Percentiles rank a stretch among this genome's conserved stretches.
Evolutionary conservation across 805 yeast genomes (phyloP).

Genomic region (Saturnispora dispora): DNA sequence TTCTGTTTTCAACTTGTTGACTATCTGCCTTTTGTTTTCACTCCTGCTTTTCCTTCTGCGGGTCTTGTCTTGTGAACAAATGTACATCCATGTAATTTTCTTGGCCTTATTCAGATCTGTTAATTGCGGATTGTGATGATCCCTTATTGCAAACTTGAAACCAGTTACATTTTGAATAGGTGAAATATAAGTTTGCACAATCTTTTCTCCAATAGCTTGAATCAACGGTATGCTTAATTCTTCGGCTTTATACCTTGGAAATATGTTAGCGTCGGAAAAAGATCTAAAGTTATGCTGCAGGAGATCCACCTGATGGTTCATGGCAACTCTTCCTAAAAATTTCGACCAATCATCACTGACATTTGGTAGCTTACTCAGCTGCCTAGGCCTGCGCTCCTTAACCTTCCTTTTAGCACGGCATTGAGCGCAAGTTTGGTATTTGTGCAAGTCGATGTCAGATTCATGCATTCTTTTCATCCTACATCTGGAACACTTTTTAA

Average conservation of each 20-base stretch:
- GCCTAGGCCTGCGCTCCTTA: conserved; percentile 22
- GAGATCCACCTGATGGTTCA: conserved; percentile 29
- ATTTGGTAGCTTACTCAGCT: conserved; percentile 28
- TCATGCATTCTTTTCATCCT: conserved; percentile 32
- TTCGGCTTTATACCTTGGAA: conserved; percentile 28
- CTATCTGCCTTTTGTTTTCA: conserved; percentile 29
- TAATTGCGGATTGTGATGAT: conserved; percentile 32
- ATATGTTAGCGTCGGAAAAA: conserved; percentile 22
- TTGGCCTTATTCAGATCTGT: conserved; percentile 27
- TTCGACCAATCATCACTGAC: conserved; percentile 27
- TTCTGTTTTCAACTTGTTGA: conserved; percentile 34
- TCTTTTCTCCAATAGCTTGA: conserved; percentile 27
- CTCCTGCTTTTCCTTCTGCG: conserved; percentile 36
- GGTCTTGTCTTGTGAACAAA: conserved; percentile 37
- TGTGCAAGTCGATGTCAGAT: conserved; percentile 24
- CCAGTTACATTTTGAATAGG: conserved; percentile 36
- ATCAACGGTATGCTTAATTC: conserved; percentile 27
- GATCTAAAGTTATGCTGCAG: conserved; percentile 30
- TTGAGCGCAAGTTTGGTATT: conserved; percentile 34
- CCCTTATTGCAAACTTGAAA: conserved; percentile 35
- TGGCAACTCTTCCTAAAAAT: conserved; percentile 28
- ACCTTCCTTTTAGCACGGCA: conserved; percentile 35
- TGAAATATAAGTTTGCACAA: conserved; percentile 30
- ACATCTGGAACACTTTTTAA: conserved; percentile 37
- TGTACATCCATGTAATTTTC: conserved; percentile 35